Evolutionary conservation across 2,329 filamentous ascomycete species (phyloP).

Genomic region (Endothia cerciana): DNA sequence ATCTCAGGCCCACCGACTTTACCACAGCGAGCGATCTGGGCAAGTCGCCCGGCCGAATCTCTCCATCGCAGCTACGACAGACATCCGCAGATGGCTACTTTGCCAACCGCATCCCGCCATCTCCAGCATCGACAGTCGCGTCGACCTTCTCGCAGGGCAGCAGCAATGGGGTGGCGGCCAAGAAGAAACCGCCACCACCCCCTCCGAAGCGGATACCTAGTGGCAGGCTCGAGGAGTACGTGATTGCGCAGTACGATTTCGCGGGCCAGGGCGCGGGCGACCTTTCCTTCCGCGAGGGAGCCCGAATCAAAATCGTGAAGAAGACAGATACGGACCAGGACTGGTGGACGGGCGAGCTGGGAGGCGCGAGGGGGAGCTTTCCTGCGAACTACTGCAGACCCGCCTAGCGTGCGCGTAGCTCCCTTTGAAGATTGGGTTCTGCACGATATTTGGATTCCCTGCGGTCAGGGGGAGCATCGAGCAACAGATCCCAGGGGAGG

Average conservation of each 20-base stretch:
- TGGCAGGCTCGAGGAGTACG: slow-evolving; percentile 57
- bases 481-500: too few species aligned
- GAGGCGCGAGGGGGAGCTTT: slow-evolving; percentile 71
- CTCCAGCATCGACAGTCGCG: slow-evolving; percentile 34
- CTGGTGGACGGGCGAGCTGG: slow-evolving; percentile 84
- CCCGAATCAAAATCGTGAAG: slow-evolving; percentile 75
- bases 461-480: too few species aligned
- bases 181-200: slow-evolving; percentile 77
- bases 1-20: slow-evolving; percentile 49
- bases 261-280: slow-evolving; percentile 71
- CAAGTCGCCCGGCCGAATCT: slow-evolving; percentile 34
- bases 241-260: slow-evolving; percentile 77
- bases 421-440: neutral
- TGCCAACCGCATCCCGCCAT: slow-evolving; percentile 31
- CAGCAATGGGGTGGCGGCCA: slow-evolving; percentile 53
- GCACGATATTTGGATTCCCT: too few species aligned
- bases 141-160: slow-evolving; percentile 34
- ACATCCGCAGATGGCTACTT: slow-evolving; percentile 42
- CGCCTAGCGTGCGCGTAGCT: slow-evolving; percentile 31
- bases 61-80: slow-evolving; percentile 26
- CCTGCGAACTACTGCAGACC: slow-evolving; percentile 79
- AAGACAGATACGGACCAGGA: slow-evolving; percentile 81
- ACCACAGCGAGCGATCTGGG: slow-evolving; percentile 48
- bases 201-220: slow-evolving; percentile 61
- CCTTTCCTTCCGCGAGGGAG: slow-evolving; percentile 75